Evolutionary conservation across 345 rosid genomes (phyloP).

Genomic region (Cardamine occulta): DNA sequence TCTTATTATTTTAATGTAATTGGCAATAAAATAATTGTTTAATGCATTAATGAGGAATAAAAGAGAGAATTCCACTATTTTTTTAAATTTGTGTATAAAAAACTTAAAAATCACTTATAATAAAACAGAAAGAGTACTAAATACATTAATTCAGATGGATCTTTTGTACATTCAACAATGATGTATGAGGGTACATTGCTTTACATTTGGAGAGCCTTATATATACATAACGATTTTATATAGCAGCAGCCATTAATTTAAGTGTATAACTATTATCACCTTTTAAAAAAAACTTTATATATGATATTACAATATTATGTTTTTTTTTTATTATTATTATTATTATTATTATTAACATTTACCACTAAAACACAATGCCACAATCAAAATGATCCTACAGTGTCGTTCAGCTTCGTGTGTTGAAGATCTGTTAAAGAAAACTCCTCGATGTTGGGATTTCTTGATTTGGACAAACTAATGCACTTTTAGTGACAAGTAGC

Average conservation of each 20-base stretch:
- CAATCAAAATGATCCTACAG: not conserved
- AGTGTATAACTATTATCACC: not conserved
- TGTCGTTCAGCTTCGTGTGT: not conserved
- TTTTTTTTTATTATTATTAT: no score
- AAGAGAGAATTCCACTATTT: no score
- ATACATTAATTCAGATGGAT: not conserved
- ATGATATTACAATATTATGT: not conserved
- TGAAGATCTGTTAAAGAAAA: not conserved
- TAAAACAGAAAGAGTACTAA: not conserved
- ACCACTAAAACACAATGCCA: not conserved
- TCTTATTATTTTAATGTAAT: no score
- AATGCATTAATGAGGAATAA: no score
- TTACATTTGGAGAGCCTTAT: not conserved
- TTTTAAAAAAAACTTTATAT: not conserved
- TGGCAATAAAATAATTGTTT: no score
- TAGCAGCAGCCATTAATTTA: not conserved
- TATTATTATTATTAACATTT: not conserved
- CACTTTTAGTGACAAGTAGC: not conserved
- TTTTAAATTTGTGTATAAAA: no score
- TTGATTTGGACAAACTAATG: not conserved
- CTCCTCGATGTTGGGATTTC: constrained; percentile 1
- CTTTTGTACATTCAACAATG: not conserved
- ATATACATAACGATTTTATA: not conserved
- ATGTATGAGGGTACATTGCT: not conserved
- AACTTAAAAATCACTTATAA: no score